These are phyloP conservation scores for Dactylellina drechsleri DNA, from an alignment of 2,329 filamentous ascomycete genomes.

Conservation along the genomic window DNA sequence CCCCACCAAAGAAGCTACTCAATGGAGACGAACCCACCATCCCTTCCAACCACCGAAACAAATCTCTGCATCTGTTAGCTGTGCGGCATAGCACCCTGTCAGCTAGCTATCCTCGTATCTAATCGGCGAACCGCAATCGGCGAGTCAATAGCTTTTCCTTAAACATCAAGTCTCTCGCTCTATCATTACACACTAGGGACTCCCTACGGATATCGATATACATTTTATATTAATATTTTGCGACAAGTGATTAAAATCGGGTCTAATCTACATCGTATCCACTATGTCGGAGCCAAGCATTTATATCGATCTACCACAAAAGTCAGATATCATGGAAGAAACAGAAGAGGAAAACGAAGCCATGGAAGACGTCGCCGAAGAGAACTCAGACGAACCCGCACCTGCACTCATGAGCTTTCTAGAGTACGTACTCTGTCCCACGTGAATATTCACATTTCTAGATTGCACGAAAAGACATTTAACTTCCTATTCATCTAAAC, in stretches of 20 bases:
- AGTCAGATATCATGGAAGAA: constrained; percentile 50
- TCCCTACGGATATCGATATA: background rate
- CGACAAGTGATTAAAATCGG: too few species aligned
- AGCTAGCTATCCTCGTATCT: too few species aligned
- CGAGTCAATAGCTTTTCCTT: too few species aligned
- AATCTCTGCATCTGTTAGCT: too few species aligned
- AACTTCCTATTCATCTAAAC: constrained; percentile 61
- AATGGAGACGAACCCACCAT: background rate
- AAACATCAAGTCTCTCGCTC: too few species aligned
- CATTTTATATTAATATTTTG: too few species aligned
- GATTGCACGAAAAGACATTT: background rate
- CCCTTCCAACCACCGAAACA: background rate
- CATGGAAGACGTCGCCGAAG: constrained; percentile 45
- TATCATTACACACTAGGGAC: background rate
- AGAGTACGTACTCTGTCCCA: constrained; percentile 29
- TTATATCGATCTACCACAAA: constrained; percentile 46
- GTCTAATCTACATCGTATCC: background rate
- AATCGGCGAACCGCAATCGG: too few species aligned
- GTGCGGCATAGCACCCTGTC: too few species aligned
- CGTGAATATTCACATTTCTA: background rate
- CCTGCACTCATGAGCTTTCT: constrained; percentile 40
- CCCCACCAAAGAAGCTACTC: too few species aligned
- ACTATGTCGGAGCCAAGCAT: constrained; percentile 44
- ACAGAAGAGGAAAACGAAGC: constrained; percentile 41
- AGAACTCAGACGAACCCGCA: constrained; percentile 38